Evolutionary conservation across 208 protist genomes (phyloP).

Genomic region (Vickermania ingenoplastis): DNA sequence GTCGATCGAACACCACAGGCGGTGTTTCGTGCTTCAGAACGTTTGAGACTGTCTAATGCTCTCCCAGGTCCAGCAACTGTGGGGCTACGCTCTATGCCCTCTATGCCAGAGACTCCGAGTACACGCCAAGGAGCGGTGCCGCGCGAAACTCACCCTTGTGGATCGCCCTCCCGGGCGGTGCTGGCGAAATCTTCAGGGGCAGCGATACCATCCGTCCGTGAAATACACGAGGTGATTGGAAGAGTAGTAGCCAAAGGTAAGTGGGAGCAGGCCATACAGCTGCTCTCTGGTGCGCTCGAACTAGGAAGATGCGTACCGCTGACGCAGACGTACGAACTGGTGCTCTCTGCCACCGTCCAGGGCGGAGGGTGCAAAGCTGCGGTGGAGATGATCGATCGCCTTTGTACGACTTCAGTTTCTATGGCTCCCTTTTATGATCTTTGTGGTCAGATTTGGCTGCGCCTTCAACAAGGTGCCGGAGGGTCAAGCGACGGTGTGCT

Average conservation of each 20-base stretch:
- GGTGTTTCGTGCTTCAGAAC: no score
- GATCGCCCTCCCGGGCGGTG: no score
- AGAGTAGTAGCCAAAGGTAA: conserved; percentile 24
- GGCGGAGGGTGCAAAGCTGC: conserved; percentile 28
- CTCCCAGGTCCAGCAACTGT: no score
- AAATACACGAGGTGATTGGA: conserved; percentile 54
- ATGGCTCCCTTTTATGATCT: conserved; percentile 31
- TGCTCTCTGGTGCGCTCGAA: conserved; percentile 41
- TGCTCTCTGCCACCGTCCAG: conserved; percentile 25
- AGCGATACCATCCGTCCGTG: conserved; percentile 33
- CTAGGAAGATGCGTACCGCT: conserved; percentile 44
- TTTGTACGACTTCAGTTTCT: conserved; percentile 50
- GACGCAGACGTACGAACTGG: conserved; percentile 45
- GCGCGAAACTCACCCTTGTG: no score
- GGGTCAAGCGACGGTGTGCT: not conserved
- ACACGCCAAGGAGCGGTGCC: no score
- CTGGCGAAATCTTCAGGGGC: not conserved
- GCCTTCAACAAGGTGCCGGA: no score
- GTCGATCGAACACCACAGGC: no score
- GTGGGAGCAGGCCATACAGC: conserved; percentile 30
- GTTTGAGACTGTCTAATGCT: no score
- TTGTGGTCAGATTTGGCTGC: no score
- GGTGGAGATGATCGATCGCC: conserved; percentile 29
- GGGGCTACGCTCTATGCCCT: no score
- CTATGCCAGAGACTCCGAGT: no score